Conservation (phyloP, 768 basidiomycete species). For the Suillus tomentosus region DNA sequence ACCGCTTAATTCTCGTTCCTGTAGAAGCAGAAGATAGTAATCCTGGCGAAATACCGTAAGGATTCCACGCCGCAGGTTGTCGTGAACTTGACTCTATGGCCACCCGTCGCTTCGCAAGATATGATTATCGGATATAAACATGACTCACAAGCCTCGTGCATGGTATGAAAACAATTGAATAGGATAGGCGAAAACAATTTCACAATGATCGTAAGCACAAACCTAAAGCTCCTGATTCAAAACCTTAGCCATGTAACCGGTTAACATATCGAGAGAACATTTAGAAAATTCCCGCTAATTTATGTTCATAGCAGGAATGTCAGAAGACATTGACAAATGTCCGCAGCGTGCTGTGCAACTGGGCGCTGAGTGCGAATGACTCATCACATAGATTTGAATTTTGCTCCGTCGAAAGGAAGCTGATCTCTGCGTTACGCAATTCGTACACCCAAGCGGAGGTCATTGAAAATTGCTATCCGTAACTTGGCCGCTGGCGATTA, state of each 20-base stretch:
- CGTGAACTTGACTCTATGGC: background rate
- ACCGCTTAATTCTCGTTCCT: constrained; percentile 3
- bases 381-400: background rate
- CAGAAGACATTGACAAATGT: too few relatives aligned
- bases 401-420: background rate
- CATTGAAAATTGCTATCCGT: background rate
- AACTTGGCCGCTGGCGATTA: background rate
- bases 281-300: too few relatives aligned
- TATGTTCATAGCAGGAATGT: too few relatives aligned
- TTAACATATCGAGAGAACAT: too few relatives aligned
- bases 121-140: constrained; percentile 7
- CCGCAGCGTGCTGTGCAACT: background rate
- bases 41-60: background rate
- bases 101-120: background rate
- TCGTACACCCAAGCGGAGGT: background rate
- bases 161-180: constrained; percentile 1
- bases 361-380: background rate
- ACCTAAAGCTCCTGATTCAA: background rate
- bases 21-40: background rate
- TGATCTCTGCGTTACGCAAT: background rate
- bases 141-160: constrained; percentile 1
- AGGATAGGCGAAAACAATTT: background rate
- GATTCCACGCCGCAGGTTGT: background rate
- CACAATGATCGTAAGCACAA: background rate
- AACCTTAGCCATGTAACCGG: background rate